Conservation (phyloP, 805 yeast genomes). For the Ogataea pilisensis region DNA sequence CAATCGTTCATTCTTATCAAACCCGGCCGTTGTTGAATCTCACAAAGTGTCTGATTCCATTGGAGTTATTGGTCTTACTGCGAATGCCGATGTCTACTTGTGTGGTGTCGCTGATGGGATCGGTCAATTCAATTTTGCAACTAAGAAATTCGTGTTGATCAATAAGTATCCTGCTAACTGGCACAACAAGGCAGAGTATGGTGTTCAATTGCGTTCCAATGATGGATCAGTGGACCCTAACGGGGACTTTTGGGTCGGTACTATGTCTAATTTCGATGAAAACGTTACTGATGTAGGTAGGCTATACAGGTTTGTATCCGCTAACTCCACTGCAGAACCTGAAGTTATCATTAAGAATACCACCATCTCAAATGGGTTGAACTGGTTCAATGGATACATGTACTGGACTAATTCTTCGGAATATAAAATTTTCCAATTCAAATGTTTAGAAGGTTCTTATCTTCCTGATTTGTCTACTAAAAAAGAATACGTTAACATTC, state of each 20-base stretch:
- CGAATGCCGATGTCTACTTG: conserved; percentile 47
- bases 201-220: conserved; percentile 54
- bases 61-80: conserved; percentile 72
- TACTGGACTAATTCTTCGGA: conserved; percentile 53
- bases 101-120: conserved; percentile 67
- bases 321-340: conserved; percentile 25
- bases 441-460: conserved; percentile 34
- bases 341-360: conserved; percentile 36
- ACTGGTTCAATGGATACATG: conserved; percentile 44
- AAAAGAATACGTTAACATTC: conserved; percentile 35
- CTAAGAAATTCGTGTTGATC: conserved; percentile 34
- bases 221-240: conserved; percentile 78
- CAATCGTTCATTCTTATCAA: conserved; percentile 31
- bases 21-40: conserved; percentile 31
- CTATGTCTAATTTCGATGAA: conserved; percentile 48
- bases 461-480: conserved; percentile 32
- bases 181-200: conserved; percentile 24
- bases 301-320: conserved; percentile 37
- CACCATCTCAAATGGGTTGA: conserved; percentile 69
- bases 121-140: conserved; percentile 45
- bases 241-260: conserved; percentile 77
- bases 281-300: conserved; percentile 49
- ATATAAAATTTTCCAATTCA: conserved; percentile 44
- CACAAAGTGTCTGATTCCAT: conserved; percentile 39
- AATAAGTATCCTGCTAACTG: conserved; percentile 39